Base-by-base conservation (phyloP, 352 stramenopile species). In the Aphanomyces cochlioides region DNA sequence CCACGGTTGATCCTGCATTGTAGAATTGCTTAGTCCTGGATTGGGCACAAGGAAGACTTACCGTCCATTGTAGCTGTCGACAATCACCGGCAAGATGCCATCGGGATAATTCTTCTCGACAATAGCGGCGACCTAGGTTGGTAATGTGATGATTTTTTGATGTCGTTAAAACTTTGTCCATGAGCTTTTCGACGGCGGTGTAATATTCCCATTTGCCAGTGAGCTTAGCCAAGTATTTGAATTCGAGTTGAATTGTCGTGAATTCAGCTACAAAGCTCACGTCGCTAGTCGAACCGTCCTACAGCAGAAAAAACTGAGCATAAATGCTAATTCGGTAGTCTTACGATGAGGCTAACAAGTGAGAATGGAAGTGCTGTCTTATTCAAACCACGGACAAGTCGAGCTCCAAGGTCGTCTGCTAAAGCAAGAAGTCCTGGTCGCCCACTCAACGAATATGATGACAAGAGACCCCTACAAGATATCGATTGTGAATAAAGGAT, bases 41-140 rank as follows among this genome's bases (percentile, higher is more conserved):
- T 28, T 28, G 28, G 28, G 28, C 43, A 12, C 43, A 12, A 12
- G 17, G 10, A 1, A 12, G 10, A 50, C 64, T 34, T 73, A 84
- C 78, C 73, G 41, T 6, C 75, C 47, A 8, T 37, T 66, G 15
- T 54, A 56, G 72, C 73, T 79, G 63, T 84, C 74, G 54, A 88
- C 68, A 34, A 43, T 60, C 2, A 86, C 78, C 48, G 81, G 79
- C 17, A 88, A 73, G 38, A 88, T 73, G 2, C 79, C 78, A 38
- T 87, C 77, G 0, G 75, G 73, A 63, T 77, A 83, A 10, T 65
- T 54, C 7, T 21, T 69, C 17, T 74, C 43, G 15, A 85, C 78
- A 13, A 79, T 41, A 2, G 75, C 34, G 7, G 54, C 48, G 5
- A 70, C 17, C 34, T 72, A 39, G 10, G 10, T 28, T 28, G 28